phyloP scores from a whole-genome alignment of 2,329 filamentous ascomycete genomes.

The Beauveria sp. region DNA sequence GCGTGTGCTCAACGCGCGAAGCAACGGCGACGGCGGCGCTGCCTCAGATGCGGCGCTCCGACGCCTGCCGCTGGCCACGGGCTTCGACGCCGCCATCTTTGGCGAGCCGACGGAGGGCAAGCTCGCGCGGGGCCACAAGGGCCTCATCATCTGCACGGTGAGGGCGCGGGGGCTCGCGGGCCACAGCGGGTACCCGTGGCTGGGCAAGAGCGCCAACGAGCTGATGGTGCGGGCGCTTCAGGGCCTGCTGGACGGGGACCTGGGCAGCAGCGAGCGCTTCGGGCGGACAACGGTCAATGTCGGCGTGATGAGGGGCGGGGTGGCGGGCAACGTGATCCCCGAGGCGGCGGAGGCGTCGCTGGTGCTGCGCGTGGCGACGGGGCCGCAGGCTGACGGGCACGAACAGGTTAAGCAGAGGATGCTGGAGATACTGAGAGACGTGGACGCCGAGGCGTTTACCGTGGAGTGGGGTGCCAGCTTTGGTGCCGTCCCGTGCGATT shows the following conservation, averaged over 20 bases:
- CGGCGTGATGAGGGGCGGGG: slow-evolving; percentile 48
- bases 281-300: slow-evolving; percentile 81
- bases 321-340: slow-evolving; percentile 21
- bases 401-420: no score
- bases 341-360: slow-evolving; percentile 12
- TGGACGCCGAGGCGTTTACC: no score
- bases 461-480: no score
- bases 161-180: background rate
- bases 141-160: slow-evolving; percentile 50
- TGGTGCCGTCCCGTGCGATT: no score
- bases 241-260: slow-evolving; percentile 51
- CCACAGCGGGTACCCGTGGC: slow-evolving; percentile 14
- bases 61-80: no score
- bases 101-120: slow-evolving; percentile 78
- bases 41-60: no score
- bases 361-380: slow-evolving; percentile 19
- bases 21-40: no score
- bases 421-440: no score
- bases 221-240: slow-evolving; percentile 61
- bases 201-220: slow-evolving; percentile 71
- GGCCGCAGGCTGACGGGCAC: slow-evolving; percentile 47
- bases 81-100: slow-evolving; percentile 53
- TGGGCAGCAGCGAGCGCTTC: slow-evolving; percentile 65
- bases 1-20: no score
- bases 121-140: slow-evolving; percentile 79